phyloP scores from a whole-genome alignment of 352 stramenopile genomes.

The Phytopythium kandeliae region DNA sequence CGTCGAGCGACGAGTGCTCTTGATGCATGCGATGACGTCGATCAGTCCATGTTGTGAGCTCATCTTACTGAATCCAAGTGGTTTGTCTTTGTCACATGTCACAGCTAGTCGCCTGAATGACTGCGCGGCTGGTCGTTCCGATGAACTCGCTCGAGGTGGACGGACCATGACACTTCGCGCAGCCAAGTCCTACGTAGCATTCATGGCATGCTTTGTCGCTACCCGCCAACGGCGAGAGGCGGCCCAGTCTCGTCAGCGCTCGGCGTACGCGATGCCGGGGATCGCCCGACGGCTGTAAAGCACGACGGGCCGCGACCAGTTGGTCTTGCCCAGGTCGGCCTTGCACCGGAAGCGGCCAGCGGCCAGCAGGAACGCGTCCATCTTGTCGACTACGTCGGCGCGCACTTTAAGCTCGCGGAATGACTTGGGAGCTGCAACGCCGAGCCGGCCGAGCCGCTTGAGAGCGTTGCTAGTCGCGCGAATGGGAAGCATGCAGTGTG shows the following conservation, averaged over 20 bases:
- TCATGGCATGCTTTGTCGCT: too few species aligned
- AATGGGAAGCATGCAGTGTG: too few species aligned
- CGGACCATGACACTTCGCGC: not conserved
- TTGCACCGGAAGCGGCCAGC: slow-evolving; percentile 58
- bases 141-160: too few species aligned
- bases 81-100: not conserved
- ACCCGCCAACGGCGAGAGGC: too few species aligned
- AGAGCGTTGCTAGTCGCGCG: slow-evolving; percentile 66
- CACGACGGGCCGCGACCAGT: slow-evolving; percentile 68
- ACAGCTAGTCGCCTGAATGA: not conserved
- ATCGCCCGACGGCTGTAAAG: slow-evolving; percentile 63
- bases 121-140: too few species aligned
- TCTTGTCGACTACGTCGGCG: slow-evolving; percentile 55
- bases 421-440: slow-evolving; percentile 40
- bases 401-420: slow-evolving; percentile 59
- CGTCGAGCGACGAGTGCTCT: slow-evolving; percentile 2
- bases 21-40: slow-evolving; percentile 7
- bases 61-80: slow-evolving; percentile 5
- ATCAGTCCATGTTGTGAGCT: not conserved
- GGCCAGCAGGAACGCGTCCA: slow-evolving; percentile 54
- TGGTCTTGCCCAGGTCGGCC: slow-evolving; percentile 64
- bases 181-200: too few species aligned
- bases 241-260: not conserved
- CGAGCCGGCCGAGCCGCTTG: slow-evolving; percentile 55
- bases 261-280: slow-evolving; percentile 32